Conservation (phyloP, 208 protist genomes). For the Leptomonas pyrrhocoris region DNA sequence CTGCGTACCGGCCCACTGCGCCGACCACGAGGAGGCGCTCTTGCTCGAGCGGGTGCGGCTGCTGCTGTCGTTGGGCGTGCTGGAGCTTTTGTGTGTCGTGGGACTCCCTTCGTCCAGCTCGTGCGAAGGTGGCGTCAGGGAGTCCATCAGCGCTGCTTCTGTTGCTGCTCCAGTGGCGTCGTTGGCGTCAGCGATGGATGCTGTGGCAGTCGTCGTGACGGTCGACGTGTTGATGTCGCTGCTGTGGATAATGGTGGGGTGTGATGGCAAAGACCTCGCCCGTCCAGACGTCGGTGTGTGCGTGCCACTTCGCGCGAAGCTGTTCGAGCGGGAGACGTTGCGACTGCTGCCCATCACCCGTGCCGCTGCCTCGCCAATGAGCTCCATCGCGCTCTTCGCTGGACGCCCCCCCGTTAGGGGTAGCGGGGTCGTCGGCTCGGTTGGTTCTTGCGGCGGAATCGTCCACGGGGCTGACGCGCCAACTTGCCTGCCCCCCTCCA, state of each 20-base stretch:
- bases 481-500: too few relatives aligned
- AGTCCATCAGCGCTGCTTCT: not conserved
- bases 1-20: conserved; percentile 12
- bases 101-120: not conserved
- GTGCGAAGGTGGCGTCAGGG: not conserved
- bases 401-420: too few relatives aligned
- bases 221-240: not conserved
- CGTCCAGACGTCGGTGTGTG: not conserved
- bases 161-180: not conserved
- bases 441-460: too few relatives aligned
- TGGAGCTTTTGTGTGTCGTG: conserved; percentile 14
- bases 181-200: not conserved
- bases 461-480: too few relatives aligned
- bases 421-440: too few relatives aligned
- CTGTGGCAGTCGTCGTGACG: not conserved
- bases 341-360: conserved; percentile 1
- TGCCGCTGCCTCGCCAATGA: not conserved
- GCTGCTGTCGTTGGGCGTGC: conserved; percentile 15
- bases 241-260: not conserved
- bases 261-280: not conserved
- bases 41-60: conserved; percentile 11
- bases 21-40: conserved; percentile 16
- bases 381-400: not conserved
- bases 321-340: conserved; percentile 14
- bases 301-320: not conserved